Percentiles rank a stretch among this genome's conserved stretches.
Conservation (phyloP, 176 grass and related monocot genomes). For the Areca catechu region DNA sequence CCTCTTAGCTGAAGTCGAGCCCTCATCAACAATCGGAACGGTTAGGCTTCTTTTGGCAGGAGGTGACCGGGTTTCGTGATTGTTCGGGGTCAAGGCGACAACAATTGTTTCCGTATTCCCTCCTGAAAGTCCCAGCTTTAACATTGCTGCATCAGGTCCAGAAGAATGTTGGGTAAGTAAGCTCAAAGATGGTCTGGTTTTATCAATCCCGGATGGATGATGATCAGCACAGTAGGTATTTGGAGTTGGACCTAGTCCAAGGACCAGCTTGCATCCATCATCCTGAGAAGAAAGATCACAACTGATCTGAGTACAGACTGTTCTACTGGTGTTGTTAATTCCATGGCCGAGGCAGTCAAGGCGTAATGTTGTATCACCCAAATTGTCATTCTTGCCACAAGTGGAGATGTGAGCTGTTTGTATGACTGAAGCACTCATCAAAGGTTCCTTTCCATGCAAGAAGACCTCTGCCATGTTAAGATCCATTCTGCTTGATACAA, state of each 20-base stretch:
- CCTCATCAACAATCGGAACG: slow-evolving; percentile 57
- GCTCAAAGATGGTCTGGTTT: slow-evolving; percentile 27
- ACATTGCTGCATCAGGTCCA: slow-evolving; percentile 31
- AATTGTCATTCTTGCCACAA: slow-evolving; percentile 35
- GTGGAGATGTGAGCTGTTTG: slow-evolving; percentile 26
- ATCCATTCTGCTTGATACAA: slow-evolving; percentile 45
- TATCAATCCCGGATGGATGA: slow-evolving; percentile 20
- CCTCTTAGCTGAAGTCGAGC: slow-evolving; percentile 83
- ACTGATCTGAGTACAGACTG: slow-evolving; percentile 24
- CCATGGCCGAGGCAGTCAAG: slow-evolving; percentile 26
- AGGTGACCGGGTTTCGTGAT: slow-evolving; percentile 18
- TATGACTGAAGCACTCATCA: slow-evolving; percentile 15
- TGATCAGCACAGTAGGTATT: slow-evolving; percentile 52
- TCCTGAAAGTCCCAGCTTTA: slow-evolving; percentile 41
- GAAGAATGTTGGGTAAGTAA: slow-evolving; percentile 34
- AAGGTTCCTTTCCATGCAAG: slow-evolving; percentile 32
- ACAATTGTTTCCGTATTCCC: slow-evolving; percentile 34
- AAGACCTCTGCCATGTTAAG: slow-evolving; percentile 51
- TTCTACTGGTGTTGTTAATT: slow-evolving; percentile 16
- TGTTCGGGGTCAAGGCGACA: not conserved
- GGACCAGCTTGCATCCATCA: slow-evolving; percentile 62
- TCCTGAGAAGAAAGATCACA: slow-evolving; percentile 35
- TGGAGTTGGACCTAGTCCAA: slow-evolving; percentile 73
- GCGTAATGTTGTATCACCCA: slow-evolving; percentile 22
- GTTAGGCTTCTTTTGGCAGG: slow-evolving; percentile 24